A percentile compares a stretch with the other conserved stretches of the same genome.
phyloP scores from a whole-genome alignment of 169 alveolate genomes.

The Theileria annulata region DNA sequence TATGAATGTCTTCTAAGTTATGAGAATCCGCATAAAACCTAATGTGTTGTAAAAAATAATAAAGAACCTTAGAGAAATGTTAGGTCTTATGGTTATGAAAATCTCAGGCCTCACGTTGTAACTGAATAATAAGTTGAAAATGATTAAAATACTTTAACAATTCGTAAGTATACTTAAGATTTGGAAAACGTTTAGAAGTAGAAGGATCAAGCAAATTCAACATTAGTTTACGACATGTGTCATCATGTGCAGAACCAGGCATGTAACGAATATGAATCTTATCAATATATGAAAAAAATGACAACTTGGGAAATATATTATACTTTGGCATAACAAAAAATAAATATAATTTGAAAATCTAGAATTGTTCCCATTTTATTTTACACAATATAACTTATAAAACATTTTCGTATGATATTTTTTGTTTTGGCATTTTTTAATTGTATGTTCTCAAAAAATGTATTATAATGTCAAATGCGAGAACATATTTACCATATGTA shows the following conservation, averaged over 20 bases:
- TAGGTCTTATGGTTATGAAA: slow-evolving; percentile 27
- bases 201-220: slow-evolving; percentile 27
- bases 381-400: slow-evolving; percentile 1
- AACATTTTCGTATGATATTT: not conserved
- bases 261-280: slow-evolving; percentile 51
- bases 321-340: slow-evolving; percentile 52
- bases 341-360: not conserved
- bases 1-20: slow-evolving; percentile 54
- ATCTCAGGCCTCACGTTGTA: slow-evolving; percentile 62
- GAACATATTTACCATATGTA: slow-evolving; percentile 18
- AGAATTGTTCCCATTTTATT: not conserved
- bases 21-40: slow-evolving; percentile 53
- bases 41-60: not conserved
- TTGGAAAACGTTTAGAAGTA: slow-evolving; percentile 31
- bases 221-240: slow-evolving; percentile 57
- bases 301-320: slow-evolving; percentile 34
- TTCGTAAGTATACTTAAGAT: slow-evolving; percentile 44
- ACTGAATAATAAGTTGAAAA: slow-evolving; percentile 8
- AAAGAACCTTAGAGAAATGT: slow-evolving; percentile 39
- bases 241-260: slow-evolving; percentile 58
- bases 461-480: slow-evolving; percentile 15
- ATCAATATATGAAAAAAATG: slow-evolving; percentile 52
- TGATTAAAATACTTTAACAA: slow-evolving; percentile 37
- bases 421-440: not conserved
- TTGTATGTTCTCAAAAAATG: not conserved